Base-by-base conservation (phyloP, 2,329 filamentous ascomycete genomes). In the Aspergillus transmontanensis region DNA sequence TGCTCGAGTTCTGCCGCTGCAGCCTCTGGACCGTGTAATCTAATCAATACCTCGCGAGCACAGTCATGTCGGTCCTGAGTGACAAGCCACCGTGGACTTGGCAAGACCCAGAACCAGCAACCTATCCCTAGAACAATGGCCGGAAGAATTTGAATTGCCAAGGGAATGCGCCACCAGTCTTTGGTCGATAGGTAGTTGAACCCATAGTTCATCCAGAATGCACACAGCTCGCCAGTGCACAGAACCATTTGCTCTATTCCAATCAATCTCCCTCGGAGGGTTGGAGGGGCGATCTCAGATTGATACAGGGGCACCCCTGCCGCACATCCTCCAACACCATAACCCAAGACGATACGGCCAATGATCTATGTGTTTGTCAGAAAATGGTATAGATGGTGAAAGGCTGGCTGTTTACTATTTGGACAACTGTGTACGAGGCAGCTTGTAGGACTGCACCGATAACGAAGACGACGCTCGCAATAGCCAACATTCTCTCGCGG, bases 11-110 rank as follows among this genome's bases (percentile, higher is more conserved):
- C 68, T 3, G 58, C n/a, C 45, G 62, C 59, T 19, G 67, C 67
- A 2, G 51, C 62, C 36, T 69, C 65, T 2, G 59, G 34, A 3
- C 68, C 68, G 60, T 70, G 68, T n/a, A 70, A 51, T 2, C 68
- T 62, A 34, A 53, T 61, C 12, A 70, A 56, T 23, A 69, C 66
- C 34, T 68, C 67, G 9, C 58, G 57, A 11, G 68, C 68, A 54
- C 67, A 69, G 16, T 68, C 66, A 23, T 63, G 63, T 6, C 68
- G 64, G 53, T 66, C 65, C 32, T 70, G 67, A 3, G 65, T 65
- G 19, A 66, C 68, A 4, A 69, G 53, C 67, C 68, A 70, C 21
- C 68, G 65, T 11, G 68, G 68, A 64, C 67, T 68, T 4, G 67
- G 68, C 11, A 64, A 62, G 4, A 69, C 59, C 57, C 57, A 58